Percentiles rank a stretch among this genome's conserved stretches.
These are phyloP conservation scores for Colletotrichum sp. DNA, from an alignment of 2,329 filamentous ascomycete species.

Conservation along the genomic window DNA sequence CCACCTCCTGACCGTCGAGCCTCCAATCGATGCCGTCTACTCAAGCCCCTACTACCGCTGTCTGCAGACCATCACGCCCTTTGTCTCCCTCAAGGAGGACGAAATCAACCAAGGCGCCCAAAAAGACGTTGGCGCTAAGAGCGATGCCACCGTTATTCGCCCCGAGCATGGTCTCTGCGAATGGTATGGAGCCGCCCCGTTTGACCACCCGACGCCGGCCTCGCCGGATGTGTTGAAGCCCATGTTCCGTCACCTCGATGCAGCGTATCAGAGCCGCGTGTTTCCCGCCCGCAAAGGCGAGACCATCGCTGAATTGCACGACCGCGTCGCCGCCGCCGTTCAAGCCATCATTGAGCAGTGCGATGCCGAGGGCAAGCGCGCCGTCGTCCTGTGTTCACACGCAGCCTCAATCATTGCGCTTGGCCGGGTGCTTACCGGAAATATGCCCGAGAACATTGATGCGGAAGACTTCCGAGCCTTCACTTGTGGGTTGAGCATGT, in stretches of 20 bases:
- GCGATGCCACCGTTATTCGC: conserved; percentile 46
- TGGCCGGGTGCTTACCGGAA: conserved; percentile 80
- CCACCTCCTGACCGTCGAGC: conserved; percentile 66
- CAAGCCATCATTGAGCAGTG: conserved; percentile 73
- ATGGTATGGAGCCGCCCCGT: conserved; percentile 89
- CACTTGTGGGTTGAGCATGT: conserved; percentile 81
- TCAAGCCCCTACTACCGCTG: conserved; percentile 88
- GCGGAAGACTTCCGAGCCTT: conserved; percentile 85
- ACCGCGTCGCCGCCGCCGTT: conserved; percentile 75
- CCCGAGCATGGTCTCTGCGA: conserved; percentile 72
- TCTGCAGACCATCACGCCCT: conserved; percentile 81
- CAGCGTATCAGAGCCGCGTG: conserved; percentile 65
- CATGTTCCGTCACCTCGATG: conserved; percentile 71
- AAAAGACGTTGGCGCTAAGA: conserved; percentile 2
- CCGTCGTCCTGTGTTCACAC: conserved; percentile 85
- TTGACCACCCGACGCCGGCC: conserved; percentile 84
- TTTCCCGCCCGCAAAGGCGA: conserved; percentile 79
- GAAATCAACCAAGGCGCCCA: conserved; percentile 16
- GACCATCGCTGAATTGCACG: conserved; percentile 78
- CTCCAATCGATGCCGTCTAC: conserved; percentile 79
- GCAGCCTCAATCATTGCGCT: conserved; percentile 89
- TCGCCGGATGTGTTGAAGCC: conserved; percentile 63
- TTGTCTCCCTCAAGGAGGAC: conserved; percentile 51
- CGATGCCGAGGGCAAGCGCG: conserved; percentile 71
- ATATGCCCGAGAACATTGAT: conserved; percentile 72